Evolutionary conservation across 371 early-diverging fungal species (phyloP), one percentile per base, ranked within the genome.

Genomic region (Mucor ambiguus): DNA sequence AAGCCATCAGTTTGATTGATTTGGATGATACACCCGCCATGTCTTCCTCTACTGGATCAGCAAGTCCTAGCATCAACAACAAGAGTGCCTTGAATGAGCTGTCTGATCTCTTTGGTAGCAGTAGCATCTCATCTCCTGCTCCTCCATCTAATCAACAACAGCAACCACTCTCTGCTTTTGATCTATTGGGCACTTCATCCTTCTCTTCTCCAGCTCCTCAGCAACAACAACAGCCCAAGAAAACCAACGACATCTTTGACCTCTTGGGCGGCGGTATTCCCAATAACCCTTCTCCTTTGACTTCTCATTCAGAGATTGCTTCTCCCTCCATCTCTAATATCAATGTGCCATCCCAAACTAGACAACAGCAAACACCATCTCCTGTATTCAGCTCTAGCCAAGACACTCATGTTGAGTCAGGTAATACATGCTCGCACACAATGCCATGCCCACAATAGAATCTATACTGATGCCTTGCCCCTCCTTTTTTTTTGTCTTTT

Each of bases 1-100:
- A 78, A 67, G 71, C 84, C 46, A 69, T 80, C 37, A 89, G 85
- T 71, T 75, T 90, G 32, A 89, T 90, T 66, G 89, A 90, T 71
- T 74, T 90, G 22, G 91, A 90, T 60, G 91, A 64, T 22, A 37
- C 57, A 11, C 38, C 70, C 7, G 33, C 44, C 14, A 8, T 41
- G 1, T 28, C 58, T 30, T 54, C 68, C 0, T 22, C 66, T 9
- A 49, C 49, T 24, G 41, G 28, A 29, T 41, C 44, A 11, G 14
- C 49, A 26, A 58, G 29, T 37, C 20, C 41, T 58, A 52, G 33
- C 68, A 59, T 63, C 57, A 62, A 28, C 68, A 38, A 32, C 18
- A 41, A 48, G 32, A 35, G 69, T 62, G 72, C 69, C 0, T 60
- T 75, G 56, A 69, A 78, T 35, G 78, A 78, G 16, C 57, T 80